A percentile compares a stretch with the other conserved stretches of the same genome.
phyloP scores from a whole-genome alignment of 2,329 filamentous ascomycete genomes.

The Fusarium burgessii region DNA sequence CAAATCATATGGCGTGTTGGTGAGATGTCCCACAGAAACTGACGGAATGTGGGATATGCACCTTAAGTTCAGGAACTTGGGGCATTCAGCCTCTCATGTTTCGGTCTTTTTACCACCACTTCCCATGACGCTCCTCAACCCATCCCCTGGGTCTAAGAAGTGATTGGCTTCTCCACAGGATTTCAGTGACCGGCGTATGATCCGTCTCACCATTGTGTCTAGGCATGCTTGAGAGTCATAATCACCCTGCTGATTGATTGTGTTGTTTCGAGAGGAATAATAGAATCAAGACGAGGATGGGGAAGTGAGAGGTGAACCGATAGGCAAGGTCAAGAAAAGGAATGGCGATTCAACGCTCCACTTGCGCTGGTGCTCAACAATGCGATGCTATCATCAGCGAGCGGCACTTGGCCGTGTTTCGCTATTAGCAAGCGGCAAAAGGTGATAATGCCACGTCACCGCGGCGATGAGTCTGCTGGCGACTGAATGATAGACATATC shows the following conservation, averaged over 20 bases:
- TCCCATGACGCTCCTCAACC: constrained; percentile 42
- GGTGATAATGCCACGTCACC: constrained; percentile 43
- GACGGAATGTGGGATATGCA: constrained; percentile 37
- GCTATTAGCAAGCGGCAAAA: constrained; percentile 29
- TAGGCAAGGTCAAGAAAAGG: constrained; percentile 8
- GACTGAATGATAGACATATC: constrained; percentile 9
- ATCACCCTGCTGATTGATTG: constrained; percentile 3
- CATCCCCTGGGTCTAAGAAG: constrained; percentile 34
- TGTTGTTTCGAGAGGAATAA: neutral
- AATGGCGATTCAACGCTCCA: constrained; percentile 8
- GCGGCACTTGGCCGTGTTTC: constrained; percentile 32
- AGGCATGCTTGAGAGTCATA: constrained; percentile 13
- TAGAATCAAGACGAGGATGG: neutral
- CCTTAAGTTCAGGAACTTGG: constrained; percentile 29
- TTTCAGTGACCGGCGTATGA: constrained; percentile 21
- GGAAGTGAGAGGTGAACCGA: constrained; percentile 9
- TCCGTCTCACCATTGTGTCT: constrained; percentile 19
- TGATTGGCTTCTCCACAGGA: constrained; percentile 42
- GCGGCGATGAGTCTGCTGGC: constrained; percentile 17
- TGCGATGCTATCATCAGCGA: constrained; percentile 25
- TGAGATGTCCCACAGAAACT: constrained; percentile 27
- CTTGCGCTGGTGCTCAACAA: constrained; percentile 13
- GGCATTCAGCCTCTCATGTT: constrained; percentile 32
- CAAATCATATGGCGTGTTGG: constrained; percentile 38
- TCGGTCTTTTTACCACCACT: constrained; percentile 22